Evolutionary conservation across 2,329 filamentous ascomycete species (phyloP).

Genomic region (Waltergamsia citrina): DNA sequence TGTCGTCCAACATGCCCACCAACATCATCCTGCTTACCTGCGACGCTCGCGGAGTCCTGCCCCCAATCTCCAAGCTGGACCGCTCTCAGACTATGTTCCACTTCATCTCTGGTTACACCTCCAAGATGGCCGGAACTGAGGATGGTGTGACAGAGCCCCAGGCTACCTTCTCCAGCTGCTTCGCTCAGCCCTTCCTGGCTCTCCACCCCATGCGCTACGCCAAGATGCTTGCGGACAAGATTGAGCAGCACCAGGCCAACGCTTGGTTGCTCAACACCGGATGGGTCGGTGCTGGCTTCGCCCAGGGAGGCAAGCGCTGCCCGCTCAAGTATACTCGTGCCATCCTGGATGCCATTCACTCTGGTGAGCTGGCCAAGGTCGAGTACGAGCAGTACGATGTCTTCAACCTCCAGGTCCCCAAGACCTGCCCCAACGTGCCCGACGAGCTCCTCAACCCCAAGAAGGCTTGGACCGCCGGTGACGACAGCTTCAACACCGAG

Average conservation of each 20-base stretch:
- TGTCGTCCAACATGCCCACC: conserved; percentile 76
- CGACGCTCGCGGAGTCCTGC: conserved; percentile 93
- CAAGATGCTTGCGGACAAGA: conserved; percentile 97
- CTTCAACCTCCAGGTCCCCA: conserved; percentile 97
- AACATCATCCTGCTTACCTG: conserved; percentile 99
- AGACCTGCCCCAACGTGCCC: conserved; percentile 79
- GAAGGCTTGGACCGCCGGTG: conserved; percentile 80
- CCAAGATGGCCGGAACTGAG: conserved; percentile 99
- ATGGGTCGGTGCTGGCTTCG: conserved; percentile 87
- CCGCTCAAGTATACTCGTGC: conserved; percentile 97
- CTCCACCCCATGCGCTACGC: conserved; percentile 99
- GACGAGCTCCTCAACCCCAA: conserved; percentile 89
- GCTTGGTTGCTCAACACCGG: conserved; percentile 98
- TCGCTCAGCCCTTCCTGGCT: conserved; percentile 97
- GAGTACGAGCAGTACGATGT: conserved; percentile 93
- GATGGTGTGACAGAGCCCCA: conserved; percentile 94
- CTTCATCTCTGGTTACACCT: conserved; percentile 99
- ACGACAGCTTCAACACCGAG: conserved; percentile 74
- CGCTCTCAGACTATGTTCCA: conserved; percentile 98
- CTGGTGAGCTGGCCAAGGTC: conserved; percentile 82
- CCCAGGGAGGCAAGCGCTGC: conserved; percentile 91
- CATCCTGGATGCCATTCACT: conserved; percentile 97
- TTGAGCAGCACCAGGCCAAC: conserved; percentile 86
- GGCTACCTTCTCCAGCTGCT: conserved; percentile 98
- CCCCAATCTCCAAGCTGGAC: conserved; percentile 94